Base-by-base conservation (phyloP, 371 early-diverging fungal genomes). In the Apophysomyces variabilis region DNA sequence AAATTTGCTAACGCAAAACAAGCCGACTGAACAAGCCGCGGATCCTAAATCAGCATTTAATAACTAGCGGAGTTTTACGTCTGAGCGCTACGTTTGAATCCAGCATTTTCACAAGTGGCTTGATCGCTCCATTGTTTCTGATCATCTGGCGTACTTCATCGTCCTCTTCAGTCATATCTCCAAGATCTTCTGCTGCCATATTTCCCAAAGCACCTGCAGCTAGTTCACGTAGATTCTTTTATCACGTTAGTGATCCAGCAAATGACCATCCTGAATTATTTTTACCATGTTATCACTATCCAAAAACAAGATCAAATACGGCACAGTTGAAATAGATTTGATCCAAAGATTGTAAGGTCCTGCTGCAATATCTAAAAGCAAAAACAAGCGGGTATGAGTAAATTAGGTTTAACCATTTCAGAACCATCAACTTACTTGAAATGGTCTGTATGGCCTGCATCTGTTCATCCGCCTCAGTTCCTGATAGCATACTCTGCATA, bases 1-100 rank as follows among this genome's bases (percentile, higher is more conserved):
- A 92, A 67, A 66, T 90, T 91, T n/a, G 92, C 90, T 35, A 92
- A 61, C 4, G 92, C 90, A 76, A 92, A 91, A 72, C 92, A 92
- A 7, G 84, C 85, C 1, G 91, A 89, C 65, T 89, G 89, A n/a
- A 90, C 74, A 43, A 90, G 60, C 7, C 75, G 71, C 41, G 79
- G 61, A 62, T 87, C 81, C 87, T 77, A 46, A 38, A 50, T 0
- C 11, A 21, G 37, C 5, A 12, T 38, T 18, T 5, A 50, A 56
- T 4, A 21, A n/a, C 13, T 21, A 1, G 11, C 7, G 36, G 12
- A 13, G 38, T 1, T n/a, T 58, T n/a, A 11, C 11, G n/a, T 36
- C 38, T n/a, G 32, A 57, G 14, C 41, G 57, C 18, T 78, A 77
- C 80, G 64, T 72, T 80, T 1, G 84, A 78, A 21, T 81, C 83